phyloP scores from a whole-genome alignment of 192 early-diverging fungal species.

The Rhizoclosmatium globosum region DNA sequence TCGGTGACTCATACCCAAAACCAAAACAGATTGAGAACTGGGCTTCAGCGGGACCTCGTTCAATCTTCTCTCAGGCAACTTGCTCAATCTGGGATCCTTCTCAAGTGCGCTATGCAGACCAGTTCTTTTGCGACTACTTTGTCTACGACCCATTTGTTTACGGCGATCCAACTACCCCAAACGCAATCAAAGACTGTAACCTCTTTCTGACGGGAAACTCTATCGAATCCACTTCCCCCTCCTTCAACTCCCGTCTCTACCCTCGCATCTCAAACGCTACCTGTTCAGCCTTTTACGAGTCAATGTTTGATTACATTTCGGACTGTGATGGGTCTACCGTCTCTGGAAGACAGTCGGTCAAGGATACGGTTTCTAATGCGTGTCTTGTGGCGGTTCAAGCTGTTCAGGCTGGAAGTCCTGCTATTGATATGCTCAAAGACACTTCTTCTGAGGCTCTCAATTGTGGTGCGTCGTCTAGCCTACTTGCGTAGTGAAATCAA shows the following conservation, averaged over 20 bases:
- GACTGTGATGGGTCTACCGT: neutral
- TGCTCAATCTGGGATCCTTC: slow-evolving; percentile 19
- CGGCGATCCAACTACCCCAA: neutral
- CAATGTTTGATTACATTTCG: slow-evolving; percentile 17
- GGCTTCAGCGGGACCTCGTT: neutral
- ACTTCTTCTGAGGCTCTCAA: slow-evolving; percentile 3
- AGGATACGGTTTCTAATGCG: neutral
- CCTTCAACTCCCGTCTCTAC: neutral
- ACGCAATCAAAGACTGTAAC: slow-evolving; percentile 14
- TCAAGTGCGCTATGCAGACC: slow-evolving; percentile 12
- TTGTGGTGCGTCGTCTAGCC: slow-evolving; percentile 6
- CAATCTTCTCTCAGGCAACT: neutral
- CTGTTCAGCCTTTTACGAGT: slow-evolving; percentile 15
- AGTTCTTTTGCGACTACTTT: slow-evolving; percentile 29
- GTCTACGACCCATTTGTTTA: neutral
- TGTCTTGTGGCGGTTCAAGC: neutral
- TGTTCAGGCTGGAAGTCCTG: neutral
- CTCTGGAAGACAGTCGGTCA: neutral
- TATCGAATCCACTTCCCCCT: neutral
- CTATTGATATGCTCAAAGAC: slow-evolving; percentile 5
- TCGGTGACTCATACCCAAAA: neutral
- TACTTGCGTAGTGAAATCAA: too few species aligned
- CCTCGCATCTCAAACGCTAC: slow-evolving; percentile 21
- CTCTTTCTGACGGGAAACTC: neutral
- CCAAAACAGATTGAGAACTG: neutral